Base-by-base conservation (phyloP, 257 asterid genomes). In the Asclepias syriaca region DNA sequence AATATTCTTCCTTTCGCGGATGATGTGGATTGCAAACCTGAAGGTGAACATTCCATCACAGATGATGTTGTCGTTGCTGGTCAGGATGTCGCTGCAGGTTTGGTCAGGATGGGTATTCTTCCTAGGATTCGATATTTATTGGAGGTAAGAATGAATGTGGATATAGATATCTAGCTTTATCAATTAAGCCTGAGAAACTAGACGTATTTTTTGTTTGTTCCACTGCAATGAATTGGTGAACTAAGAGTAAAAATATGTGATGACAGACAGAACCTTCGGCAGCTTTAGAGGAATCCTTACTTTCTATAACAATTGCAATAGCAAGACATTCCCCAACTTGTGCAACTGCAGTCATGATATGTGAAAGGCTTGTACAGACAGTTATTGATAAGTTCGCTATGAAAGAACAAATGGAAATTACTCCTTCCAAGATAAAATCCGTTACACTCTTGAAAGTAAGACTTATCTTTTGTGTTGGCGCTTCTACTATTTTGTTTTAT, bases 261-360 rank as follows among this genome's bases (percentile, higher is more conserved):
- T 72, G 77, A 76, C 92, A 91, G 99, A 74, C 82, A 55, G 88
- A 84, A 79, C 96, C 96, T 71, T 68, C 87, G 55, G 83, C 82
- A 14, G 73, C 84, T 61, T 78, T 94, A 78, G 99, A 94, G 83
- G 99, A 91, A 55, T 80, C 91, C 83, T 80, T 89, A 75, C 80
- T 91, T 67, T 87, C 99, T 40, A 88, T 91, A 78, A 79, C 90
- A 78, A 83, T 91, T 71, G 93, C 93, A 57, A 71, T 94, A 76
- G 96, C 97, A 78, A 91, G 96, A 84, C 99, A 94, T 81, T 94
- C 99, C 50, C 97, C 93, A 40, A 84, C 87, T 49, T 92, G 96
- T 80, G 95, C 96, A 76, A 78, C 87, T 77, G 98, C 95, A 55
- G 71, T 95, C 61, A 81, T 87, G 82, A 87, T 78, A 55, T 88